A percentile compares a stretch with the other conserved stretches of the same genome.
These are phyloP conservation scores for Mortierella sp. DNA, from an alignment of 371 early-diverging fungal species.

Conservation along the genomic window DNA sequence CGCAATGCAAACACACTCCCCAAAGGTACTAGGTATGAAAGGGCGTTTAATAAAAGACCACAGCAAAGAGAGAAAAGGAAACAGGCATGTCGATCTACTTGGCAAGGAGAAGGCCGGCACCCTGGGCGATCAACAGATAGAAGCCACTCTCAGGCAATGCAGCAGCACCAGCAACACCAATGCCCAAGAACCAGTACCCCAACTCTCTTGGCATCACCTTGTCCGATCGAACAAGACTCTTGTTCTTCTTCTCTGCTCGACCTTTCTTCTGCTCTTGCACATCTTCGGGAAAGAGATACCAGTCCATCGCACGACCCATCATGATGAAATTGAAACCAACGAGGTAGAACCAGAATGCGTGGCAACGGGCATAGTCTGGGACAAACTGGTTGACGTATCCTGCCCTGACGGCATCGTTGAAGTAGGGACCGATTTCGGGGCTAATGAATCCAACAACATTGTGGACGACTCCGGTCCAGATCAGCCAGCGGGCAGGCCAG, in stretches of 20 bases:
- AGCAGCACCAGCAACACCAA: neutral
- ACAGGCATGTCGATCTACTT: neutral
- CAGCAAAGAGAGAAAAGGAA: neutral
- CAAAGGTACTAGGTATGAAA: no score
- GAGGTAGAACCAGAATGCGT: constrained; percentile 42
- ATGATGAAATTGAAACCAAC: constrained; percentile 25
- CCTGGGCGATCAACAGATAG: neutral
- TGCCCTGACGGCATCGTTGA: constrained; percentile 26
- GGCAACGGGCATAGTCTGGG: neutral
- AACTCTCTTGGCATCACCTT: constrained; percentile 1
- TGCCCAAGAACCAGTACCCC: constrained; percentile 13
- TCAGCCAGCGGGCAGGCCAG: constrained; percentile 40
- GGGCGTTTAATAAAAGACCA: neutral
- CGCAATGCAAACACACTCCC: no score
- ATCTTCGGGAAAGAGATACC: constrained; percentile 33
- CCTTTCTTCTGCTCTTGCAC: neutral
- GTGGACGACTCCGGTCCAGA: constrained; percentile 29
- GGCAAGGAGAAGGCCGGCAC: constrained; percentile 10
- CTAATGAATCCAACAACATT: constrained; percentile 6
- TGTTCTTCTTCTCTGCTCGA: neutral
- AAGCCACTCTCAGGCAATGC: neutral
- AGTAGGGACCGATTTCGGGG: neutral
- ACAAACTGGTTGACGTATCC: constrained; percentile 36
- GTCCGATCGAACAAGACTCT: neutral
- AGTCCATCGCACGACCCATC: constrained; percentile 25